A percentile compares a stretch with the other conserved stretches of the same genome.
Evolutionary conservation across 1,284 basidiomycete species (phyloP).

Genomic region (Malassezia yamatoensis): DNA sequence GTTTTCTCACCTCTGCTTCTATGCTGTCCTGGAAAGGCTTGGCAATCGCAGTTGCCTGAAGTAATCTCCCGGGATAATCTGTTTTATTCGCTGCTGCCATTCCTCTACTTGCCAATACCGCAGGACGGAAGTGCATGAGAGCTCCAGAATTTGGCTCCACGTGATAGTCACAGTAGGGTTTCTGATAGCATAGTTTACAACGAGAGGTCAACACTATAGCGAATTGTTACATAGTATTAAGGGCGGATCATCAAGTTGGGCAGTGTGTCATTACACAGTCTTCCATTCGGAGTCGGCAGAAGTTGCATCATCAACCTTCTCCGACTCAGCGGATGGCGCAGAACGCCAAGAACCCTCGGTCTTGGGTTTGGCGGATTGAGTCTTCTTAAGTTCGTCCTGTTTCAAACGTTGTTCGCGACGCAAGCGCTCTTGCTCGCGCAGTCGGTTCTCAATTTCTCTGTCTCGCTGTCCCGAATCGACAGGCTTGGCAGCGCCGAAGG

Average conservation of each 20-base stretch:
- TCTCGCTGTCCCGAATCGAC: conserved; percentile 72
- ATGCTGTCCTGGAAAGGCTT: conserved; percentile 40
- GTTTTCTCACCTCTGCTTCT: conserved; percentile 21
- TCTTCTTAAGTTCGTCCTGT: conserved; percentile 30
- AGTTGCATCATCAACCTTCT: neutral
- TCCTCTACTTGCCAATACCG: neutral
- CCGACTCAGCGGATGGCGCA: neutral
- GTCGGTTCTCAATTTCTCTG: conserved; percentile 58
- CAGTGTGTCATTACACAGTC: neutral
- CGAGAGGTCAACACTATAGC: neutral
- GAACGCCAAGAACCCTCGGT: neutral
- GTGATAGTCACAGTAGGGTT: neutral
- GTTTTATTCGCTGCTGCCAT: conserved; percentile 9
- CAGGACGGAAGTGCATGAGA: neutral
- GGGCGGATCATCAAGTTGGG: too few relatives aligned
- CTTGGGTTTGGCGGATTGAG: neutral
- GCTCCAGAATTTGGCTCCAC: neutral
- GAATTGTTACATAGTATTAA: too few relatives aligned
- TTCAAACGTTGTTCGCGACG: conserved; percentile 30
- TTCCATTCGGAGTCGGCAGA: neutral
- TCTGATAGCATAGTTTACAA: neutral
- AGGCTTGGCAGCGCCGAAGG: conserved; percentile 84
- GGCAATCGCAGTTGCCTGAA: conserved; percentile 37
- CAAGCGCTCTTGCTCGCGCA: conserved; percentile 33
- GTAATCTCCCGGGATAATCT: conserved; percentile 39